A percentile compares a stretch with the other conserved stretches of the same genome.
Conservation (phyloP, 2,329 filamentous ascomycete species). For the Alternaria angustiovoidea region DNA sequence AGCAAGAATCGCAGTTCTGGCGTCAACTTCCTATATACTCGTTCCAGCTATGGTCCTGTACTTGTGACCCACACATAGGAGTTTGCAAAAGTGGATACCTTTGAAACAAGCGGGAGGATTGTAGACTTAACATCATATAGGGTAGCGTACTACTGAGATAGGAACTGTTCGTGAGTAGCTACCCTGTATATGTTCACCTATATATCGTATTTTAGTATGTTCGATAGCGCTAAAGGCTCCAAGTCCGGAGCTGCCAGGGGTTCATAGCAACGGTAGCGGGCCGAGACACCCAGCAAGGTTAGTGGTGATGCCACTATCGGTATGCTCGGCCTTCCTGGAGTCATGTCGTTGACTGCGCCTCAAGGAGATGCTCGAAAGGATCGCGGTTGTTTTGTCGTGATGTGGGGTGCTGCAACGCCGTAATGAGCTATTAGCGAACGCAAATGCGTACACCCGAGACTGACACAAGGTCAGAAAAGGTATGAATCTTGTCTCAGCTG, state of each 20-base stretch:
- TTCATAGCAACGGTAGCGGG: constrained; percentile 10
- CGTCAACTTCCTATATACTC: constrained; percentile 11
- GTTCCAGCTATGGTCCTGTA: constrained; percentile 10
- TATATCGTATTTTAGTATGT: constrained; percentile 9
- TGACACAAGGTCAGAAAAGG: not conserved
- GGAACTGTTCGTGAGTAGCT: constrained; percentile 11
- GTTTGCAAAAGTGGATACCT: constrained; percentile 3
- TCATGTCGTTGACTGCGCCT: constrained; percentile 13
- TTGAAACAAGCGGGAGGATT: constrained; percentile 11
- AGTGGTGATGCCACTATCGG: constrained; percentile 9
- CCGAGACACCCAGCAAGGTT: constrained; percentile 10
- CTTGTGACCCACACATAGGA: constrained; percentile 21
- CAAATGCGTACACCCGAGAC: not conserved
- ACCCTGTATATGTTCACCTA: not conserved
- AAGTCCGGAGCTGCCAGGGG: constrained; percentile 4
- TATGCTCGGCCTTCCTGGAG: constrained; percentile 11
- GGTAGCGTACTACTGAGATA: constrained; percentile 3
- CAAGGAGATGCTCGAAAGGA: constrained; percentile 1
- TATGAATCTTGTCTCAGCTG: not conserved
- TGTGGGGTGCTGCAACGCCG: not conserved
- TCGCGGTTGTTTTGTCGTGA: not conserved
- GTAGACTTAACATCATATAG: not conserved
- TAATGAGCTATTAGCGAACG: not conserved
- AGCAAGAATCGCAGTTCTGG: not conserved
- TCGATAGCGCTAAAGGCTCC: constrained; percentile 8